phyloP scores from a whole-genome alignment of 2,329 filamentous ascomycete species.

The Cladosporium sp. region DNA sequence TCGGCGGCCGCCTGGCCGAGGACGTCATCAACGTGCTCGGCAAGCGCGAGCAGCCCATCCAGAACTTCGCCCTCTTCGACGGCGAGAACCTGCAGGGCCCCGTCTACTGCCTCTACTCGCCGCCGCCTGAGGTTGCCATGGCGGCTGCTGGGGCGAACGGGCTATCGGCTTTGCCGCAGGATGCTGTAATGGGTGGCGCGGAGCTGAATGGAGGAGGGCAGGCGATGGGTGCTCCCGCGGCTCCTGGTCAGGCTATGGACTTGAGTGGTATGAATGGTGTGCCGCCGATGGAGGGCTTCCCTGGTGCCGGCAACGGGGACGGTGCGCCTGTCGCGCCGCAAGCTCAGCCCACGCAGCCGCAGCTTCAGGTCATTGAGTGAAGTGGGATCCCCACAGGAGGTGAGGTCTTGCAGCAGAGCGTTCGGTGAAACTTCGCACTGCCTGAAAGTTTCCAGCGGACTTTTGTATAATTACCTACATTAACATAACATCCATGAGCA shows the following conservation, averaged over 20 bases:
- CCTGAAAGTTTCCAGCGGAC: too few species aligned
- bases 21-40: conserved; percentile 96
- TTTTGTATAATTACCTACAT: too few species aligned
- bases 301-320: neutral
- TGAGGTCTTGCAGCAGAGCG: too few species aligned
- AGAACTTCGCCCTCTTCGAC: conserved; percentile 91
- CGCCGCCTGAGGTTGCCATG: conserved; percentile 24
- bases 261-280: neutral
- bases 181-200: neutral
- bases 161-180: neutral
- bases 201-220: neutral
- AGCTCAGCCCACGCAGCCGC: too few species aligned
- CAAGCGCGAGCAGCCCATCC: conserved; percentile 84
- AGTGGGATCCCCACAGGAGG: too few species aligned
- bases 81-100: conserved; percentile 71
- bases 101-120: conserved; percentile 61
- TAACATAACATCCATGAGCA: too few species aligned
- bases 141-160: neutral
- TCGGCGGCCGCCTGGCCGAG: conserved; percentile 86
- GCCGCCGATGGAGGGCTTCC: neutral
- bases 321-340: neutral
- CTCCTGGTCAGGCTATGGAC: neutral
- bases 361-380: too few species aligned
- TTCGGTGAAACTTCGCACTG: too few species aligned
- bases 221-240: neutral